These are phyloP conservation scores for Colletotrichum sp. DNA, from an alignment of 2,329 filamentous ascomycete genomes.

Conservation along the genomic window DNA sequence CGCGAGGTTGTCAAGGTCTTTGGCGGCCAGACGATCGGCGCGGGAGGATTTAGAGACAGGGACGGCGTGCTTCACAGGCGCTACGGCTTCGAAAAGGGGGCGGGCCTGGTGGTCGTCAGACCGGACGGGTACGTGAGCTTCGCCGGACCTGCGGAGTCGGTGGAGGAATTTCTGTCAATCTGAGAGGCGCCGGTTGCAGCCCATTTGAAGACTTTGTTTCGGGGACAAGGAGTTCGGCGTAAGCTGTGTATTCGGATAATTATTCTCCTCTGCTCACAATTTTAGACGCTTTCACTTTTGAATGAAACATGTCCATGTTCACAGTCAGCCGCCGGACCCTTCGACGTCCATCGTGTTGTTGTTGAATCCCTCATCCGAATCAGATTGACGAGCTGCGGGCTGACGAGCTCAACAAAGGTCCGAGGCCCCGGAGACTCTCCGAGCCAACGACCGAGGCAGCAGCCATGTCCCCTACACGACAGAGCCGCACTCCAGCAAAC, in stretches of 20 bases:
- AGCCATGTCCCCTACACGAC: conserved; percentile 3
- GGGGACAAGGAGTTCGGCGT: background rate
- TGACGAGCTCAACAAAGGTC: background rate
- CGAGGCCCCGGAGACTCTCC: background rate
- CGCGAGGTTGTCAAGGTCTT: conserved; percentile 23
- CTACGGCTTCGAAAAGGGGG: conserved; percentile 30
- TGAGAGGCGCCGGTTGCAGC: background rate
- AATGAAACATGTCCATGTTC: background rate
- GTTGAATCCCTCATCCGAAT: background rate
- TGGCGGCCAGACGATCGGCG: background rate
- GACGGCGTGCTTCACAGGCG: conserved; percentile 30
- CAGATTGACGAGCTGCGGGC: background rate
- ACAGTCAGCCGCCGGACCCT: background rate
- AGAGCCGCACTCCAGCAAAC: background rate
- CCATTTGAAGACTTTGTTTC: background rate
- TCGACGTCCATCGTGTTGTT: background rate
- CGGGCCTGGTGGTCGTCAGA: conserved; percentile 33
- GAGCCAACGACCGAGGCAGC: conserved; percentile 5
- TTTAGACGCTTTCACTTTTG: background rate
- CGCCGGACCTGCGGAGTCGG: conserved; percentile 29
- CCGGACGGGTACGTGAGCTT: conserved; percentile 37
- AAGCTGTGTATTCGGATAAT: background rate
- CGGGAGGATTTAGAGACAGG: conserved; percentile 21
- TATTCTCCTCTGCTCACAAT: background rate
- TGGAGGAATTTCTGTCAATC: conserved; percentile 26